phyloP scores from a whole-genome alignment of 108 stramenopile genomes.

The Cyclotella choctawhatcheeana region DNA sequence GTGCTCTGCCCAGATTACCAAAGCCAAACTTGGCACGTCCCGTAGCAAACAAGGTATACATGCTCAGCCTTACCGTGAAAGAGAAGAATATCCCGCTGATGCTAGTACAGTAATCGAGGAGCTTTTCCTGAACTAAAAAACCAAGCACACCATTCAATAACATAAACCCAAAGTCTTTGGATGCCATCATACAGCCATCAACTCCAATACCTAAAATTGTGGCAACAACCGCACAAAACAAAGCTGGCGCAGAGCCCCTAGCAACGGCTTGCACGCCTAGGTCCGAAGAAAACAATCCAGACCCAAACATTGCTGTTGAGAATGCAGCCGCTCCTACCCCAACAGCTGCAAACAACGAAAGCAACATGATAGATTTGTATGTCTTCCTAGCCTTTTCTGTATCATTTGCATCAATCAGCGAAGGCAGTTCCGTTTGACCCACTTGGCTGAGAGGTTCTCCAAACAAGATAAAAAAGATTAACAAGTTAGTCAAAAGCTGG shows the following conservation, averaged over 20 bases:
- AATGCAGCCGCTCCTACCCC: conserved; percentile 63
- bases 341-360: conserved; percentile 57
- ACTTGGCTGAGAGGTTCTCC: conserved; percentile 82
- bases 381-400: conserved; percentile 47
- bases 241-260: conserved; percentile 59
- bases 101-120: conserved; percentile 54
- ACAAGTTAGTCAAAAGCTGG: conserved; percentile 70
- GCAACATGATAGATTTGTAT: conserved; percentile 67
- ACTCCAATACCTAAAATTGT: conserved; percentile 72
- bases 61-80: conserved; percentile 64
- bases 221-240: conserved; percentile 66
- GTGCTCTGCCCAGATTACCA: conserved; percentile 59
- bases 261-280: conserved; percentile 65
- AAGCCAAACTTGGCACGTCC: conserved; percentile 42
- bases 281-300: conserved; percentile 71
- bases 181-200: conserved; percentile 83
- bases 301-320: conserved; percentile 47
- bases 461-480: conserved; percentile 82
- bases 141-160: conserved; percentile 56
- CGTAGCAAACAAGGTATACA: conserved; percentile 57
- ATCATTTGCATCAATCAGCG: conserved; percentile 64
- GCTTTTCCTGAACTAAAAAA: conserved; percentile 58
- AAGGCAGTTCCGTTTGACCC: conserved; percentile 73
- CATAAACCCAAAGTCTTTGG: conserved; percentile 84
- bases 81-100: conserved; percentile 59